Base-by-base conservation (phyloP, 257 asterid genomes). In the Agastache rugosa region DNA sequence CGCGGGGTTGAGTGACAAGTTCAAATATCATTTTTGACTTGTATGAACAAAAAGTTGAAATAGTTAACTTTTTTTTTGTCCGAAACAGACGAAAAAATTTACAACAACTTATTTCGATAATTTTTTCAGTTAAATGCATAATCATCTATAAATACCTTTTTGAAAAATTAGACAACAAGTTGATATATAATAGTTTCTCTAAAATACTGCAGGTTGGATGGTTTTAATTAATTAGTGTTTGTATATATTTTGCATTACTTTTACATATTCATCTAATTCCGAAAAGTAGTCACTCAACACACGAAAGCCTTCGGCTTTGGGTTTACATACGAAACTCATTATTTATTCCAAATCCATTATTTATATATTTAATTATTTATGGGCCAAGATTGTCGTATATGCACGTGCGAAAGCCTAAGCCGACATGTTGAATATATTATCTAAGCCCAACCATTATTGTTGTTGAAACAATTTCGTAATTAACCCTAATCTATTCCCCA, bases 1-100 rank as follows among this genome's bases (percentile, higher is more conserved):
- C 25, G 11, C 6, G 59, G 14, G 62, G 50, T 60, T 72, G 69
- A 44, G 58, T 72, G 76, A 71, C 61, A 42, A 58, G 29, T 59
- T 72, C 47, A 41, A 31, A 48, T 50, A 5, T 4, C 9, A 5
- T 22, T 17, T 71, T 25, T 34, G 53, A 70, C 53, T 37, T 23
- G 25, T 3, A 1, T 25, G 16, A 16, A 22, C 14, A 45, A 67
- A 22, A 47, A 27, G 72, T 67, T 67, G 15, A 27, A 47, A 41
- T 12, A 11, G 6, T 71, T 45, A 42, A 42, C 59, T n/a, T 31
- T n/a, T 31, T n/a, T 45, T 72, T 59, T 59, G 68, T 25, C 3
- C 23, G 25, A 39, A 3, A 12, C 25, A 39, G 19, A 5, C 44
- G 4, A 7, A 41, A 7, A 41, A 14, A 5, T 6, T 53, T 19